Base-by-base conservation (phyloP, 768 basidiomycete genomes). In the Leccinum ochraceum region DNA sequence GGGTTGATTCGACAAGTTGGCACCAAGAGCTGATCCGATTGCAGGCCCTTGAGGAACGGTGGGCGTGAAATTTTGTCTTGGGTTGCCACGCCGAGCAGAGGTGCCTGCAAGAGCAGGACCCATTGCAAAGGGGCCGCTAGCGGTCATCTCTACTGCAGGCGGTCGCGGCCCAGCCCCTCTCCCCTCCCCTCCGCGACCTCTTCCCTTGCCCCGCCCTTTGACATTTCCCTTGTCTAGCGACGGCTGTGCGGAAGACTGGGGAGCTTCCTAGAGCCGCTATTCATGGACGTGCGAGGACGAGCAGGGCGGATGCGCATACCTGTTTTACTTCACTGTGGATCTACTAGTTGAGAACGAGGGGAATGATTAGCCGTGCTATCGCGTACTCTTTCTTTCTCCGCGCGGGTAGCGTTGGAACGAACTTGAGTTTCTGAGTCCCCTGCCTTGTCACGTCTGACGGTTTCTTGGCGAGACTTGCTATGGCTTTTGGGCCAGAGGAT, bases 41-140 rank as follows among this genome's bases (percentile, higher is more conserved):
- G 63, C 59, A 7, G 77, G 65, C 1, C 78, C 79, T 48, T 78
- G 66, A 1, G 85, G 79, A 10, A 78, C 73, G 50, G 76, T 71
- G 1, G 88, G 80, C 17, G 83, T 74, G 60, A 88, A 83, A 65
- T 83, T 83, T 17, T 87, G 80, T 22, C 82, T 83, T 17, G 85
- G 81, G 8, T 79, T 74, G 36, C 80, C 74, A 55, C 84, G 81
- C 14, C 79, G 78, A 60, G 76, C 69, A 50, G 79, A 82, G 54
- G 78, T 80, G 32, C 88, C 87, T 9, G 82, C 83, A 65, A 90
- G 79, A 24, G 89, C 80, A 36, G 92, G 92, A 22, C 92, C 92
- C 86, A 94, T 87, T 20, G 92, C 90, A 66, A 94, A 94, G 14
- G 92, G 92, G 4, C 92, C 92, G 67, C 89, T 92, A 1, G 92